Percentiles rank a stretch among this genome's conserved stretches.
These are phyloP conservation scores for Artemisia argyi DNA, from an alignment of 129 eudicot species.

Conservation along the genomic window DNA sequence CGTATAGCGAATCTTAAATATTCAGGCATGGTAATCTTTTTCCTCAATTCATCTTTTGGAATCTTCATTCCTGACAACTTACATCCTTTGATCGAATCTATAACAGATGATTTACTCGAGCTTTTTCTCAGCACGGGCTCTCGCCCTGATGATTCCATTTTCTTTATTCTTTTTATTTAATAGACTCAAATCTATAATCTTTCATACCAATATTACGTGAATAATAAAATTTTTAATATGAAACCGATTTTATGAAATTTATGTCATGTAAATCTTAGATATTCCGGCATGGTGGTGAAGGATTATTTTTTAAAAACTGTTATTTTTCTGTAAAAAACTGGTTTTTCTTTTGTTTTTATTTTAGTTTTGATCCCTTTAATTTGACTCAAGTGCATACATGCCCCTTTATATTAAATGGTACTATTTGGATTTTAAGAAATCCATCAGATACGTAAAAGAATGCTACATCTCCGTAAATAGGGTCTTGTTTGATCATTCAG, in stretches of 20 bases:
- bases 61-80: conserved; percentile 42
- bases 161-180: not conserved
- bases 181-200: not conserved
- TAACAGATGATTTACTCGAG: conserved; percentile 52
- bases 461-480: no score
- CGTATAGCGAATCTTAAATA: conserved; percentile 57
- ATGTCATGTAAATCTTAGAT: no score
- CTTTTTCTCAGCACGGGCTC: conserved; percentile 27
- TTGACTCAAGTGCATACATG: no score
- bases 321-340: no score
- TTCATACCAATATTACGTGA: no score
- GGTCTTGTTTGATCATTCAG: no score
- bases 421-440: no score
- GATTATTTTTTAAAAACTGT: not conserved
- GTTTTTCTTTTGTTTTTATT: no score
- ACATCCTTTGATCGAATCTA: conserved; percentile 63
- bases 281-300: not conserved
- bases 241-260: not conserved
- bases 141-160: conserved; percentile 41
- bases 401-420: no score
- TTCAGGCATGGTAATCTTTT: conserved; percentile 52
- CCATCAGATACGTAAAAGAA: no score
- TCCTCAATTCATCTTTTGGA: conserved; percentile 45
- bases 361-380: no score
- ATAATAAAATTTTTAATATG: no score